These are phyloP conservation scores for Flaveria bidentis DNA, from an alignment of 129 eudicot species.

Conservation along the genomic window DNA sequence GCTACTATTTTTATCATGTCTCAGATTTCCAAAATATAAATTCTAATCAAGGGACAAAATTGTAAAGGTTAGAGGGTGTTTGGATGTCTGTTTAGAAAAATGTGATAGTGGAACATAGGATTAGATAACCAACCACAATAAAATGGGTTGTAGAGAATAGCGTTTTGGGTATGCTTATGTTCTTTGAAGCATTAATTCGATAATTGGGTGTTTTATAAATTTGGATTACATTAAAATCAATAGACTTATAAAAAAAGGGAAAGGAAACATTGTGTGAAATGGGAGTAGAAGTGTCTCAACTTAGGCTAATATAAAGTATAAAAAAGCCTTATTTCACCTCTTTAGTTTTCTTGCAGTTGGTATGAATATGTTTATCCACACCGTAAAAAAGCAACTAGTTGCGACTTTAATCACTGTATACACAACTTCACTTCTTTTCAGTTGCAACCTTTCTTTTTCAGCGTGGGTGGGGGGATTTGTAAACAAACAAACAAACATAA, in stretches of 20 bases:
- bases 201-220: neutral
- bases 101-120: neutral
- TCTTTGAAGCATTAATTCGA: neutral
- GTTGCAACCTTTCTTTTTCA: neutral
- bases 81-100: neutral
- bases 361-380: neutral
- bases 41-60: neutral
- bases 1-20: neutral
- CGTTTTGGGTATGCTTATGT: neutral
- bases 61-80: neutral
- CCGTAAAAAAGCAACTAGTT: neutral
- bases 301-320: neutral
- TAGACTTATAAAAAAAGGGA: neutral
- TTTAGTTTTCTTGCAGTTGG: too few species aligned
- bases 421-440: neutral
- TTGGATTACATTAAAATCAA: neutral
- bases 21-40: too few species aligned
- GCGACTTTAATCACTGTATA: neutral
- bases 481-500: too few species aligned
- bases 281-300: neutral
- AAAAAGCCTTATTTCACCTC: too few species aligned
- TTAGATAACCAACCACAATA: neutral
- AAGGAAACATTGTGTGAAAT: neutral
- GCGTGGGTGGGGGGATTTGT: neutral
- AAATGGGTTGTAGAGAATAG: conserved; percentile 1